Evolutionary conservation across 331 rosid genomes (phyloP).

Genomic region (Saraca asoca): DNA sequence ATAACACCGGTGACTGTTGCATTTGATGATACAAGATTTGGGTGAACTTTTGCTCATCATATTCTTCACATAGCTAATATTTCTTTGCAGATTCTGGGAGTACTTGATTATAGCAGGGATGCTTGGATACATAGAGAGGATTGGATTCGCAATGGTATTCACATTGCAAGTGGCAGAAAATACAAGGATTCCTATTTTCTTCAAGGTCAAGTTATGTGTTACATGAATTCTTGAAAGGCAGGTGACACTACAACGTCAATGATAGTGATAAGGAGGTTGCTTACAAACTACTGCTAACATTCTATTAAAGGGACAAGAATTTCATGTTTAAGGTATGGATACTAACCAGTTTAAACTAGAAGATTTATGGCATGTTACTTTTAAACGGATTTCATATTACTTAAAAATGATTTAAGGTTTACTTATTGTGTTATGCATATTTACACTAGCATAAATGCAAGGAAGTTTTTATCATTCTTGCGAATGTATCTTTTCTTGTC

Average conservation of each 20-base stretch:
- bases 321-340: too few relatives aligned
- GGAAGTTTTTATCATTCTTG: too few relatives aligned
- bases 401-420: too few relatives aligned
- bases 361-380: too few relatives aligned
- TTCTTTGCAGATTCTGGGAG: constrained; percentile 71
- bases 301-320: too few relatives aligned
- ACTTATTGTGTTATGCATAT: too few relatives aligned
- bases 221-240: constrained; percentile 60
- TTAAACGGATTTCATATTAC: too few relatives aligned
- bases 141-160: constrained; percentile 80
- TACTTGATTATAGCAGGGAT: constrained; percentile 85
- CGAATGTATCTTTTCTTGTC: too few relatives aligned
- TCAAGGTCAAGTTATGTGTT: constrained; percentile 97
- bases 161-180: constrained; percentile 68
- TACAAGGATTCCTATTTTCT: constrained; percentile 90
- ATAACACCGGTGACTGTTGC: background rate
- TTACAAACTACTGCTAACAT: too few relatives aligned
- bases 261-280: background rate
- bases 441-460: too few relatives aligned
- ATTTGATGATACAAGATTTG: background rate
- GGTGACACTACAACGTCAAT: background rate
- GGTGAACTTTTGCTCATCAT: background rate
- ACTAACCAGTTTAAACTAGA: too few relatives aligned
- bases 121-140: constrained; percentile 86
- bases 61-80: background rate